Evolutionary conservation across 306 rosid species (phyloP).

Genomic region (Fragaria vesca): DNA sequence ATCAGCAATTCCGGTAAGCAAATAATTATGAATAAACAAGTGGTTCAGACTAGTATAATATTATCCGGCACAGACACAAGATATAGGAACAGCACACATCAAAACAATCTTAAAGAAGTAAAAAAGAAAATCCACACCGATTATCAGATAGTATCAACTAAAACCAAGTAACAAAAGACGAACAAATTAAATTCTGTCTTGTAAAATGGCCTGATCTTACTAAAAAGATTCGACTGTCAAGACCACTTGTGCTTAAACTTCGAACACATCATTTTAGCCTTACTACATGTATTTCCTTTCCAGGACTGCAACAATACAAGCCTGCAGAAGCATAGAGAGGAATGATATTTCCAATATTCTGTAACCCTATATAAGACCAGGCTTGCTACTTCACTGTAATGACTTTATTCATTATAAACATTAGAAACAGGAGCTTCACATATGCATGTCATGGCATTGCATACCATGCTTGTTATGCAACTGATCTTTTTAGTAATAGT

Average conservation of each 20-base stretch:
- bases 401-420: neutral
- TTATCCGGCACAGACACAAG: neutral
- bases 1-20: neutral
- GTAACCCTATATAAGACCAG: neutral
- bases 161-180: neutral
- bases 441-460: conserved; percentile 1
- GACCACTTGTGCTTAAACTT: neutral
- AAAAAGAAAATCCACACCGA: neutral
- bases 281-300: neutral
- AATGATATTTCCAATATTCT: conserved; percentile 2
- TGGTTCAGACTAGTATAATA: neutral
- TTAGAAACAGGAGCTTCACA: neutral
- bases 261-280: neutral
- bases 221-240: neutral
- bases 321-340: neutral
- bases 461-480: neutral
- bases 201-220: neutral
- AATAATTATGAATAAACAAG: neutral
- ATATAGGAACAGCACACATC: neutral
- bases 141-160: neutral
- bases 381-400: neutral
- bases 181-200: neutral
- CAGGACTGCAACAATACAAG: neutral
- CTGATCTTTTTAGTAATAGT: neutral
- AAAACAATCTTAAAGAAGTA: neutral